phyloP scores from a whole-genome alignment of 768 basidiomycete species.

The Tylopilus rubrobrunneus region DNA sequence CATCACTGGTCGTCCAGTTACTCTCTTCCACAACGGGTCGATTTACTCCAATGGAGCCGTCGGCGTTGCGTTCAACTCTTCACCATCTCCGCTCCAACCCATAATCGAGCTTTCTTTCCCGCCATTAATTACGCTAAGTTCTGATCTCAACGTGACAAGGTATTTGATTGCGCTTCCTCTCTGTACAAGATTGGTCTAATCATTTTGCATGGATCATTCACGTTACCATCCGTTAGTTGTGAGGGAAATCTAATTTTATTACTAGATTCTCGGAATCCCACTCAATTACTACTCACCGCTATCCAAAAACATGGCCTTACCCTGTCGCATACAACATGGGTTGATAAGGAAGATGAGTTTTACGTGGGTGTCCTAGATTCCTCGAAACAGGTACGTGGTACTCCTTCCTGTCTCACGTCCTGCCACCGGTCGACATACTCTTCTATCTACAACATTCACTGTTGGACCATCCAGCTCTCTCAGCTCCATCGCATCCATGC shows the following conservation, averaged over 20 bases:
- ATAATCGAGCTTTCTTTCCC: constrained; percentile 29
- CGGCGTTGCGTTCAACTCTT: constrained; percentile 49
- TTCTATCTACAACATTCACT: neutral
- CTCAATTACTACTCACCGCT: constrained; percentile 52
- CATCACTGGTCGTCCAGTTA: constrained; percentile 69
- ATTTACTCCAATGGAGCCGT: constrained; percentile 65
- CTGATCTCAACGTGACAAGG: constrained; percentile 50
- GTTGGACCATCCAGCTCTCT: constrained; percentile 30
- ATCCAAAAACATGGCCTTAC: constrained; percentile 39
- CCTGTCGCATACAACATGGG: constrained; percentile 14
- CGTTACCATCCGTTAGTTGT: constrained; percentile 30
- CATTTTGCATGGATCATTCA: neutral
- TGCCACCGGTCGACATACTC: neutral
- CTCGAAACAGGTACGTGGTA: constrained; percentile 12
- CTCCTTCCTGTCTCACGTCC: neutral
- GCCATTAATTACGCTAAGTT: constrained; percentile 43
- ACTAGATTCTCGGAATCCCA: constrained; percentile 56
- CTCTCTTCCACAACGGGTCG: constrained; percentile 55
- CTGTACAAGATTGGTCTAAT: neutral
- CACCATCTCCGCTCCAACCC: constrained; percentile 7
- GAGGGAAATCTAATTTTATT: constrained; percentile 71
- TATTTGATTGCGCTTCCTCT: constrained; percentile 22
- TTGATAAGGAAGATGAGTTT: constrained; percentile 55
- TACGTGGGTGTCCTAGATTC: constrained; percentile 44
- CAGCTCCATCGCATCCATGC: constrained; percentile 59